phyloP scores from a whole-genome alignment of 108 stramenopile genomes.

The Nitzschia palea region DNA sequence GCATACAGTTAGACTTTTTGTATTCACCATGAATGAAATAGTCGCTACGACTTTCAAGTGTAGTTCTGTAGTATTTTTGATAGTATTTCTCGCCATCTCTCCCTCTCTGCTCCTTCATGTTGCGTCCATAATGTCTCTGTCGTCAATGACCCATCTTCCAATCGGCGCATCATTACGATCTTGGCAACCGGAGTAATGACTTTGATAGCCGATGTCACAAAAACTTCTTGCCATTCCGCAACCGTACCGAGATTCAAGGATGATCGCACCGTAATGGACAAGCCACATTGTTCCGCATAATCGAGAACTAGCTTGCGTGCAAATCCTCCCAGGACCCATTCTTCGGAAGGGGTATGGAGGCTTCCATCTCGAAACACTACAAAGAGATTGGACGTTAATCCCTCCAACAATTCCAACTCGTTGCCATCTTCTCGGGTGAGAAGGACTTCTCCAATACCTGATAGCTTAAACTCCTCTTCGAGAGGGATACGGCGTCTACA shows the following conservation, averaged over 20 bases:
- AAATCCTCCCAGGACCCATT: constrained; percentile 60
- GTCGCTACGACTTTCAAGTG: too few relatives aligned
- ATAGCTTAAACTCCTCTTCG: constrained; percentile 55
- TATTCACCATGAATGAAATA: too few relatives aligned
- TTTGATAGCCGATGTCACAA: constrained; percentile 69
- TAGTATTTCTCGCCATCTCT: too few relatives aligned
- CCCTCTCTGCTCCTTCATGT: too few relatives aligned
- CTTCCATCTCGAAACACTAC: constrained; percentile 58
- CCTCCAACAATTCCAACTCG: constrained; percentile 67
- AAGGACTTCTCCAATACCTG: constrained; percentile 36
- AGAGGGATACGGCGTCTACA: constrained; percentile 60
- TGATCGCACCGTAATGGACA: constrained; percentile 31
- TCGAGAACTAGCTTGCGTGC: constrained; percentile 59
- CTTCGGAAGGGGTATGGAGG: constrained; percentile 41
- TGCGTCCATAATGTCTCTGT: too few relatives aligned
- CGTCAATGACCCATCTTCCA: too few relatives aligned
- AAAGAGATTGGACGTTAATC: constrained; percentile 79
- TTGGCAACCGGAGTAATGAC: constrained; percentile 55
- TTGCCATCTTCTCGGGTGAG: constrained; percentile 21
- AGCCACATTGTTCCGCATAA: constrained; percentile 25
- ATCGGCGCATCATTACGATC: too few relatives aligned
- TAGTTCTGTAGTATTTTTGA: too few relatives aligned
- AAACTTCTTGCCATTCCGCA: constrained; percentile 68
- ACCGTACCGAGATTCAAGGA: constrained; percentile 46
- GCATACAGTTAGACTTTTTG: too few relatives aligned